A percentile compares a stretch with the other conserved stretches of the same genome.
Evolutionary conservation across 2,329 filamentous ascomycete species (phyloP).

Genomic region (Diaporthe sp.): DNA sequence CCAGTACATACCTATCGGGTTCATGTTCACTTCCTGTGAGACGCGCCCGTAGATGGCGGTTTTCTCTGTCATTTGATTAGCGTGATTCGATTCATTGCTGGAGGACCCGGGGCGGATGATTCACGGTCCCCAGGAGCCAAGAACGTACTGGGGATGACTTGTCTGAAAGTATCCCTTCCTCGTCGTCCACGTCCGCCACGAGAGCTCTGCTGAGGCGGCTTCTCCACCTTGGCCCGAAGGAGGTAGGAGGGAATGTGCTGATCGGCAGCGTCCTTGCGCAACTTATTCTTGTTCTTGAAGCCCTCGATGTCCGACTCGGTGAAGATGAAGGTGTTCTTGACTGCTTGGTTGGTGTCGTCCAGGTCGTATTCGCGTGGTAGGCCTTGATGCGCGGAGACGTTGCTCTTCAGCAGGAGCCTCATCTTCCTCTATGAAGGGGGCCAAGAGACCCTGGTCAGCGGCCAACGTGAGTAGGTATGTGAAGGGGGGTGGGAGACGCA

Average conservation of each 20-base stretch:
- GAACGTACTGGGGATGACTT: constrained; percentile 80
- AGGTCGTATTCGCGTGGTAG: constrained; percentile 93
- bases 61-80: constrained; percentile 34
- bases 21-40: constrained; percentile 54
- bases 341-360: constrained; percentile 73
- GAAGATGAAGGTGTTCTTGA: constrained; percentile 91
- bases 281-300: constrained; percentile 72
- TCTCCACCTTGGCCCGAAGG: constrained; percentile 61
- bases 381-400: constrained; percentile 75
- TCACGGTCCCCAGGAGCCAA: neutral
- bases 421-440: constrained; percentile 55
- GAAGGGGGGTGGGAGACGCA: neutral
- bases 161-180: constrained; percentile 71
- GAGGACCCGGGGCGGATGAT: neutral
- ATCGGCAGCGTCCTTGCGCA: constrained; percentile 67
- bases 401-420: constrained; percentile 77
- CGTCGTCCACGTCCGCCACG: constrained; percentile 43
- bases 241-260: constrained; percentile 72
- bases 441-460: neutral
- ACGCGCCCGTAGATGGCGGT: constrained; percentile 47
- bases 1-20: constrained; percentile 39
- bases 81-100: neutral
- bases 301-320: constrained; percentile 93
- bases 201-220: constrained; percentile 55
- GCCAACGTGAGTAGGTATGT: neutral